Base-by-base conservation (phyloP, 225 moss, liverwort and hornwort genomes). In the Anthoceros angustus region DNA sequence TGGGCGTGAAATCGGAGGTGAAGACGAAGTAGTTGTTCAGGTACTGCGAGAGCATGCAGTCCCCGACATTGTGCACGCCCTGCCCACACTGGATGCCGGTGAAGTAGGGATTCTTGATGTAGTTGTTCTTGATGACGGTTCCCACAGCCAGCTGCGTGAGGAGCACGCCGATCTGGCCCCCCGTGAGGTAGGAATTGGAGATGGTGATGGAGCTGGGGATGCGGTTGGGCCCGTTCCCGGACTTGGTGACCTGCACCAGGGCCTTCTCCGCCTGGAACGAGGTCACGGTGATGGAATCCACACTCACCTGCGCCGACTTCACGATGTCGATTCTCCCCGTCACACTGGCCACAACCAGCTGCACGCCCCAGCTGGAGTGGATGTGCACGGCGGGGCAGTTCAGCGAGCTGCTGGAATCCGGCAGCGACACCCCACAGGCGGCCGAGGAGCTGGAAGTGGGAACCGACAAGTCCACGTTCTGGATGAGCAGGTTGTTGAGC, bases 11-110 rank as follows among this genome's bases (percentile, higher is more conserved):
- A 23, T 18, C 7, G 55, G 55, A 15, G 55, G 18, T 23, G n/a
- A 8, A 18, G 10, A 23, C 23, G 55, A 15, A 55, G 55, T 18
- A 7, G 55, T 55, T 55, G 55, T 20, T 18, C 55, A 55, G 55
- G 55, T 55, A 55, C 7, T 18, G 23, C n/a, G 55, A 55, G 55
- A 55, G 55, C 55, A 55, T 55, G 55, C 55, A 55, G 14, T 55
- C 55, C 7, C 55, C 55, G 0, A 20, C 55, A 20, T 55, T 55
- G 55, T 55, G 55, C 55, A 55, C 55, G 55, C 55, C 55, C 55
- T 55, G 55, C n/a, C 55, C 55, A 23, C 55, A 55, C 55, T 55
- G 55, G n/a, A 55, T 23, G n/a, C 55, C 55, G 55, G 55, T 55
- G 55, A 55, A 55, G 55, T 9, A 55, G 10, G 18, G 55, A 23